phyloP scores from a whole-genome alignment of 371 early-diverging fungal genomes.

The Entomophthora muscae region DNA sequence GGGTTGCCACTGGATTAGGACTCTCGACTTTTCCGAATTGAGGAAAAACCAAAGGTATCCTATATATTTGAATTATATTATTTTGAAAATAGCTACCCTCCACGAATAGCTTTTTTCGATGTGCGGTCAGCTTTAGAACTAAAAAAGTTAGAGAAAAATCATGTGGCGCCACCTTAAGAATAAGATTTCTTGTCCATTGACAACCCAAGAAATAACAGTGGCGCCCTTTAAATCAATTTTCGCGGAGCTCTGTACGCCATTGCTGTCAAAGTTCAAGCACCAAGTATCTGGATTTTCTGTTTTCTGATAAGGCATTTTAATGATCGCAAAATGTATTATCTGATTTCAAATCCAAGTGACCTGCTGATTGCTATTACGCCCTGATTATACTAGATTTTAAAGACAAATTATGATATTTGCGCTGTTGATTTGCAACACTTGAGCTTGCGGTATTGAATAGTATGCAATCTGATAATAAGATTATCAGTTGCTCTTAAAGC shows the following conservation, averaged over 20 bases:
- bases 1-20: slow-evolving; percentile 9
- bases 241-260: not conserved
- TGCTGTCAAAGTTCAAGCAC: not conserved
- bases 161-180: slow-evolving; percentile 41
- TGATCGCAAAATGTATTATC: too few species aligned
- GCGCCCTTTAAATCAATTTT: slow-evolving; percentile 27
- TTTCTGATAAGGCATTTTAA: not conserved
- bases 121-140: slow-evolving; percentile 49
- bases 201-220: slow-evolving; percentile 62
- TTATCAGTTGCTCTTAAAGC: too few species aligned
- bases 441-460: too few species aligned
- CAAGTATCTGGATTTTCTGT: not conserved
- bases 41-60: slow-evolving; percentile 9
- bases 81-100: slow-evolving; percentile 27
- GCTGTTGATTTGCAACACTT: too few species aligned
- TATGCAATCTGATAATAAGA: too few species aligned
- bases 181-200: slow-evolving; percentile 38
- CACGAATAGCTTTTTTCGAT: slow-evolving; percentile 73
- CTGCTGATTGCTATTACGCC: too few species aligned
- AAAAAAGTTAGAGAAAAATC: not conserved
- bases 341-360: too few species aligned
- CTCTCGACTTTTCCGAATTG: slow-evolving; percentile 11
- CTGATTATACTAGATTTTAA: too few species aligned
- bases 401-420: too few species aligned
- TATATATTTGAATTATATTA: slow-evolving; percentile 9